Conservation (phyloP, 768 basidiomycete species). For the Pisolithus marmoratus region DNA sequence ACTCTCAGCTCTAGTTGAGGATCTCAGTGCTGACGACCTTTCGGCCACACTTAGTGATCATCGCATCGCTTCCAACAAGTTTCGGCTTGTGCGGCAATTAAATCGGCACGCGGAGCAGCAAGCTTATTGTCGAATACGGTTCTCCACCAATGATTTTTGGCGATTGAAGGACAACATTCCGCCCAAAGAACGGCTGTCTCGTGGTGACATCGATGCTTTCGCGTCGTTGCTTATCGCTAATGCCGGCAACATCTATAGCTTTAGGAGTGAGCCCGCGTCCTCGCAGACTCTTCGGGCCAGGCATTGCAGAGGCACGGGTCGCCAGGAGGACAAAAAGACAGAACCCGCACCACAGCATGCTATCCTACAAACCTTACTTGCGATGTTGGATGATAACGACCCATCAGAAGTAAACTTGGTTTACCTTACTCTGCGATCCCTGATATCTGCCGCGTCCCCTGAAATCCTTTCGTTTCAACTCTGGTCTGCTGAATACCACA, state of each 20-base stretch:
- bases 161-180: conserved; percentile 77
- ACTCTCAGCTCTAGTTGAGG: conserved; percentile 40
- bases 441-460: conserved; percentile 38
- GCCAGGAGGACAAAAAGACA: conserved; percentile 14
- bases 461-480: conserved; percentile 23
- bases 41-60: conserved; percentile 52
- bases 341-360: conserved; percentile 38
- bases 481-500: conserved; percentile 37
- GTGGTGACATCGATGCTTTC: conserved; percentile 70
- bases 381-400: conserved; percentile 50
- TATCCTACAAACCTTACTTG: conserved; percentile 48
- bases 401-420: conserved; percentile 48
- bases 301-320: conserved; percentile 17
- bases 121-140: conserved; percentile 38
- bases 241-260: conserved; percentile 56
- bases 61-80: conserved; percentile 68
- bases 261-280: conserved; percentile 45
- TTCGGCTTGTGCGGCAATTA: conserved; percentile 66
- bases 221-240: conserved; percentile 54
- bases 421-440: conserved; percentile 58
- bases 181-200: conserved; percentile 42
- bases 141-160: conserved; percentile 71
- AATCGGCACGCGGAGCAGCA: conserved; percentile 39
- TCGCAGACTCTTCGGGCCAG: conserved; percentile 38
- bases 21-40: conserved; percentile 43